phyloP scores from a whole-genome alignment of 768 basidiomycete genomes.

The Boletus subcaerulescens region DNA sequence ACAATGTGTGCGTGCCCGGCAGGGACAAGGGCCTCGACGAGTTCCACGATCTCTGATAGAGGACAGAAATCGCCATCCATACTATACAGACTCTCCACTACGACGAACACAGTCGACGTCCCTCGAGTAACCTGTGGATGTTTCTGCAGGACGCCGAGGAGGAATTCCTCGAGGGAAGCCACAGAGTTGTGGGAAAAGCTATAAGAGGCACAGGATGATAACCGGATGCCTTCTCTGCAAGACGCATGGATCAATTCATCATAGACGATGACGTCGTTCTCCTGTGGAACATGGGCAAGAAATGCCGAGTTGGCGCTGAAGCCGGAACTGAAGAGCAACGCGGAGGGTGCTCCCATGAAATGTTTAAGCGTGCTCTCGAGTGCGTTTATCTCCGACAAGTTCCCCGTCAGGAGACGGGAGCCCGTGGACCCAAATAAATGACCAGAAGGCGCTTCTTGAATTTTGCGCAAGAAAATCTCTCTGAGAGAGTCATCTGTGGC shows the following conservation, averaged over 20 bases:
- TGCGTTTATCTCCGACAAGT: constrained; percentile 20
- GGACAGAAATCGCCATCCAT: constrained; percentile 61
- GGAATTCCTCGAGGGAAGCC: constrained; percentile 25
- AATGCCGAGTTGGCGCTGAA: constrained; percentile 53
- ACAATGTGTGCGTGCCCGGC: constrained; percentile 41
- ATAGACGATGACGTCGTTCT: constrained; percentile 46
- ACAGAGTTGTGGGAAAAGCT: constrained; percentile 49
- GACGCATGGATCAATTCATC: constrained; percentile 55
- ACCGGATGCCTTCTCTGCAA: constrained; percentile 49
- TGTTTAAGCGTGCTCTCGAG: constrained; percentile 11
- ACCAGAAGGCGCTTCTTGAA: constrained; percentile 14
- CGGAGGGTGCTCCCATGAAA: constrained; percentile 33
- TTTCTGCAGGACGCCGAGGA: constrained; percentile 27
- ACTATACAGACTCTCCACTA: constrained; percentile 54
- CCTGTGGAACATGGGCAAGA: constrained; percentile 43
- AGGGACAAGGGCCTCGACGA: constrained; percentile 38
- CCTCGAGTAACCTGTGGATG: constrained; percentile 23
- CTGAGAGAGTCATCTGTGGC: constrained; percentile 31
- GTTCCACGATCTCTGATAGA: constrained; percentile 38
- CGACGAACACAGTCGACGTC: constrained; percentile 41
- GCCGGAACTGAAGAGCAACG: constrained; percentile 53
- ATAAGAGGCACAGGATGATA: constrained; percentile 29
- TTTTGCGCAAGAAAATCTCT: constrained; percentile 33
- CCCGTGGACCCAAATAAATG: constrained; percentile 47
- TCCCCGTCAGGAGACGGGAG: constrained; percentile 45